Evolutionary conservation across 2,329 filamentous ascomycete genomes (phyloP).

Genomic region (Epichloe gansuensis): DNA sequence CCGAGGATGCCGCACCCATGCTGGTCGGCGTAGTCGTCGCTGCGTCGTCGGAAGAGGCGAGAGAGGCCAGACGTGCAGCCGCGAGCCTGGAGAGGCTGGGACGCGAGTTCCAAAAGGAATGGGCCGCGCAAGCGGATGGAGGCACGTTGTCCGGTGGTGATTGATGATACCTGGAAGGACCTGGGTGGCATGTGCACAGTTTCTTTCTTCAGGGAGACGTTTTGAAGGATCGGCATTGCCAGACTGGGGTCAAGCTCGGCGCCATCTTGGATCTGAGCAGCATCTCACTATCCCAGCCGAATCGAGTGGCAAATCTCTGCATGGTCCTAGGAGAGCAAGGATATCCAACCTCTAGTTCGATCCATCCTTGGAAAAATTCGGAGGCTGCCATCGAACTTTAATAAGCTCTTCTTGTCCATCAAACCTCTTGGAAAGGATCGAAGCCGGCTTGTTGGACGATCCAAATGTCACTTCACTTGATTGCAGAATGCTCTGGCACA

Average conservation of each 20-base stretch:
- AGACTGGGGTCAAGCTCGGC: neutral
- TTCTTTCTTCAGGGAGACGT: neutral
- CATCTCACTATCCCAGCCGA: neutral
- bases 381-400: neutral
- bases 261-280: neutral
- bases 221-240: neutral
- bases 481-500: neutral
- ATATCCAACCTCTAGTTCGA: neutral
- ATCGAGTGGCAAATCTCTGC: neutral
- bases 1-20: conserved; percentile 33
- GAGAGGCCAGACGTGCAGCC: conserved; percentile 40
- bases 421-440: neutral
- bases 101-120: conserved; percentile 41
- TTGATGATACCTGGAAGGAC: conserved; percentile 10
- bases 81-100: conserved; percentile 42
- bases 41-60: conserved; percentile 30
- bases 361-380: neutral
- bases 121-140: conserved; percentile 24
- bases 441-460: neutral
- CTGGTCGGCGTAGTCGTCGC: conserved; percentile 45
- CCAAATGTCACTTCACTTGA: neutral
- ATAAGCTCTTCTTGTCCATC: no score
- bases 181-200: no score
- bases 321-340: neutral
- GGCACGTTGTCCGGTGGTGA: conserved; percentile 14